Evolutionary conservation across 2,329 filamentous ascomycete species (phyloP), one percentile per base, ranked within the genome.

Genomic region (Monosporascus cannonballus): DNA sequence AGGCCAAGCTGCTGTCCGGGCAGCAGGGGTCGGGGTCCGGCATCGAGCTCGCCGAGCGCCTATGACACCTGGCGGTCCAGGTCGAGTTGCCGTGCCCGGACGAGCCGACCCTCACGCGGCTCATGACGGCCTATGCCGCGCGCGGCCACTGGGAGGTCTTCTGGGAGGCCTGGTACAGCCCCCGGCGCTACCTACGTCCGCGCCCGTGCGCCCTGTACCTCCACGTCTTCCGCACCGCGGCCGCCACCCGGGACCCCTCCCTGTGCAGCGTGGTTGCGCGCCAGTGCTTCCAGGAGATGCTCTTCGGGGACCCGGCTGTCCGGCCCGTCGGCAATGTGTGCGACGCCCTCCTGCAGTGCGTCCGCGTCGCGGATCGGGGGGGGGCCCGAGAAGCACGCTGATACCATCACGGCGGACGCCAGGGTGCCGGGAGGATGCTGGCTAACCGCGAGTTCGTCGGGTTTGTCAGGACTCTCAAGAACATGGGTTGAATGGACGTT

Each of bases 261-360:
- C 65, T 71, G 56, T 83, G 73, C 64, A 73, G 67, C 50, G 72
- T 73, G 54, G 76, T 71, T 22, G 68, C 81, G 56, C 76, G 74
- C n/a, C 75, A 71, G 55, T 79, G 78, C 62, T 73, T 81, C n/a
- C 73, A 76, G 2, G 81, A 85, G 62, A 85, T 89, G 80, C 56
- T 72, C 18, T 66, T 69, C 47, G 84, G 89, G 62, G 56, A 73
- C 1, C 76, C 78, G 1, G 69, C 71, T 0, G 73, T 89, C 17
- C 50, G 57, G 24, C 68, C 78, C 1, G 56, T 70, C 8, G 75
- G 72, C 1, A 54, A 65, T 1, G 58, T 88, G 5, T 74, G 74
- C 47, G 54, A 68, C 1, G 69, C 76, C 2, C 60, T 87, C n/a
- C 72, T 76, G 62, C 67, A 70, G 0, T 87, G 84, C 62, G 70